Evolutionary conservation across 164 flowering plant genomes (phyloP).

Genomic region (Annona squamosa): DNA sequence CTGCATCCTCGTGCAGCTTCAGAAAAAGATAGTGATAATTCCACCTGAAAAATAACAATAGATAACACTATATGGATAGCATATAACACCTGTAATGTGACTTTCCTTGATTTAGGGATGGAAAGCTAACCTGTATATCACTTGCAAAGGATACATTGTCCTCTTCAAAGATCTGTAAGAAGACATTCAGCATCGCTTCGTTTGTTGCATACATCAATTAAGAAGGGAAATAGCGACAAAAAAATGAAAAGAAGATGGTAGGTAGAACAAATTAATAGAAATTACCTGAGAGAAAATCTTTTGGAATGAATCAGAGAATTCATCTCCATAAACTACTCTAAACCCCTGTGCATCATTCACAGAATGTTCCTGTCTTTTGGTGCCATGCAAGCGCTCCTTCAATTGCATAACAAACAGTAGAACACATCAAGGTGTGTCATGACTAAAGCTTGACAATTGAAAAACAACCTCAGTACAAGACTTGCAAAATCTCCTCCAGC

Average conservation of each 20-base stretch:
- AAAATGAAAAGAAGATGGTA: background rate
- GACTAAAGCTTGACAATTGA: background rate
- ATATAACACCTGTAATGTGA: background rate
- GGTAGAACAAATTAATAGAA: background rate
- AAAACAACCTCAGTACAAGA: background rate
- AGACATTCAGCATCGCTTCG: slow-evolving; percentile 1
- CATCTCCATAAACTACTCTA: slow-evolving; percentile 31
- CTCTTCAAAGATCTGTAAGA: slow-evolving; percentile 70
- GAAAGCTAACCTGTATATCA: slow-evolving; percentile 54
- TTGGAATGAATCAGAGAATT: slow-evolving; percentile 72
- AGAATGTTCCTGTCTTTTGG: slow-evolving; percentile 28
- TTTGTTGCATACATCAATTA: background rate
- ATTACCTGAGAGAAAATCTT: slow-evolving; percentile 83
- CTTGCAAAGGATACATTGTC: slow-evolving; percentile 41
- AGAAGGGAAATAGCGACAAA: background rate
- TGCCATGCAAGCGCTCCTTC: slow-evolving; percentile 28
- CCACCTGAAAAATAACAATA: slow-evolving; percentile 40
- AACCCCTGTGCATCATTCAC: slow-evolving; percentile 39
- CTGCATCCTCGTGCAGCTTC: slow-evolving; percentile 92
- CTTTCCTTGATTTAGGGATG: slow-evolving; percentile 3
- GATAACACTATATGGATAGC: background rate
- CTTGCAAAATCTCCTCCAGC: background rate
- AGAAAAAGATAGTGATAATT: slow-evolving; percentile 61
- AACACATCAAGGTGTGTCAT: background rate
- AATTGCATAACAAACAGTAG: slow-evolving; percentile 9